Percentiles rank a stretch among this genome's conserved stretches.
phyloP scores from a whole-genome alignment of 345 rosid genomes.

The Corymbia maculata region DNA sequence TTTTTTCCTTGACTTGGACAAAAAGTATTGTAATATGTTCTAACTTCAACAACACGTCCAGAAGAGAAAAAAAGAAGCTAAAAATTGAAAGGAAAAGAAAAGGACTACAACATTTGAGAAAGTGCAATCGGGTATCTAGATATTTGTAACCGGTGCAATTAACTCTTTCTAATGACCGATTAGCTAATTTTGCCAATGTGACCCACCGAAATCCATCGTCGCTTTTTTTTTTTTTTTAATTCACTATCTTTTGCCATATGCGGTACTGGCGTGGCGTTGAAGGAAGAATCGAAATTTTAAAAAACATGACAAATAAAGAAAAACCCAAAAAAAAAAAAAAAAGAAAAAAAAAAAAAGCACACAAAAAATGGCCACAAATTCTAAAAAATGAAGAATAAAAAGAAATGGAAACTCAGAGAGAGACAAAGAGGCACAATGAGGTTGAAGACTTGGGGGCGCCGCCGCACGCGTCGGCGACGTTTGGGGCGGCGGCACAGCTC shows the following conservation, averaged over 20 bases:
- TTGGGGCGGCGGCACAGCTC: too few species aligned
- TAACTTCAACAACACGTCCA: neutral
- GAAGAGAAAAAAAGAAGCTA: neutral
- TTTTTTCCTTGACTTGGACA: neutral
- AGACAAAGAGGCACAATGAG: neutral
- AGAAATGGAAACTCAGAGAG: neutral
- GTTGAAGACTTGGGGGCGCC: neutral
- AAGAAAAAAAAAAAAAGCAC: neutral
- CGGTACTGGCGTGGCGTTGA: neutral
- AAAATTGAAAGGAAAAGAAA: neutral
- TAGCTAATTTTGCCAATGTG: neutral
- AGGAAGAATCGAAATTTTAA: neutral
- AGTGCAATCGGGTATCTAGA: neutral
- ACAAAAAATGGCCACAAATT: neutral
- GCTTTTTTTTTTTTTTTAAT: neutral
- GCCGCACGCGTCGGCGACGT: neutral
- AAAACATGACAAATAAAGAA: neutral
- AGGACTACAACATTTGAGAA: neutral
- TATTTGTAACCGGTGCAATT: neutral
- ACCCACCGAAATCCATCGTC: rapidly evolving
- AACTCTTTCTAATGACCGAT: neutral
- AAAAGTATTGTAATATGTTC: neutral
- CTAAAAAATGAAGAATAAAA: neutral
- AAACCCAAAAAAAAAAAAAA: neutral
- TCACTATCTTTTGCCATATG: neutral